Base-by-base conservation (phyloP, 495 filamentous ascomycete species). In the Glutinoglossum americanum region DNA sequence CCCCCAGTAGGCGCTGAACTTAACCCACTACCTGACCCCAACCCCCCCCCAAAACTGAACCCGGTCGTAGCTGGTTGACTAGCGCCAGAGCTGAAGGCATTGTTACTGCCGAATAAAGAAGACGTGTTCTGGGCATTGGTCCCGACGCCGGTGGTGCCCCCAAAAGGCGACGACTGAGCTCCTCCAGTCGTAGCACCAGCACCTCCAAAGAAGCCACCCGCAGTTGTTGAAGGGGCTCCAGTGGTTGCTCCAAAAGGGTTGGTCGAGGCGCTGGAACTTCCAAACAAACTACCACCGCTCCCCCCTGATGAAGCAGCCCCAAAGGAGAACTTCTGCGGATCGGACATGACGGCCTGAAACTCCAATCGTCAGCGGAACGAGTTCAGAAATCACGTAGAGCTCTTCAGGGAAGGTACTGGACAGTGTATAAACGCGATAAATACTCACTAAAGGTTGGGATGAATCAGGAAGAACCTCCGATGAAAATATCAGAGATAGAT, bases 221-320 rank as follows among this genome's bases (percentile, higher is more conserved):
- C 65, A 35, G 67, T 59, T 8, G 65, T 59, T n/a, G 54, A 47
- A n/a, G 54, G 35, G 3, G 54, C 23, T 35, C 41, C 35, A 23
- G 2, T 53, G 30, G 1, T 28, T 19, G 68, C 70, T 55, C 77
- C 76, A 68, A 84, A 84, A n/a, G 77, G 37, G 23, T 70, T 63
- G 26, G 68, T 11, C 26, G 54, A 41, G 1, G 28, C 19, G 13
- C 41, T n/a, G 11, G 54, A 27, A 56, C 11, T 26, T 4, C 51
- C 54, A n/a, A 60, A 60, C n/a, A 47, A 6, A 28, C n/a, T 33
- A 10, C 30, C 23, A 11, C 47, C 53, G 25, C 53, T 51, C 25
- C 23, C 47, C 7, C 53, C 53, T 13, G 59, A 47, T 9, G 65
- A 27, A 69, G 63, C 4, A 69, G 9, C 28, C 9, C 45, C 57